Evolutionary conservation across 2,329 filamentous ascomycete species (phyloP).

Genomic region (Talaromyces sp.): DNA sequence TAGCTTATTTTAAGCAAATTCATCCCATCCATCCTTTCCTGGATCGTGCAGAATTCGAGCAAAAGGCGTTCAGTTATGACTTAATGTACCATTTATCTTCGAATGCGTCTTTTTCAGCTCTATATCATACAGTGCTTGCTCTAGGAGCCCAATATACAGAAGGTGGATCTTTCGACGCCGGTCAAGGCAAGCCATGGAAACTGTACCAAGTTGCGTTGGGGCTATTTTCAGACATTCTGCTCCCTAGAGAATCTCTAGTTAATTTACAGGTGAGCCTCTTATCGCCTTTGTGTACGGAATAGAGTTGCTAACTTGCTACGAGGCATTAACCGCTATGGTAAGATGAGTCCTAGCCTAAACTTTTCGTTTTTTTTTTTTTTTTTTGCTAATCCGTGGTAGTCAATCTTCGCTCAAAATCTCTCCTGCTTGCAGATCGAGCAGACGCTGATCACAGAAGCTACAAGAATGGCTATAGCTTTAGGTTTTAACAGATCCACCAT

Average conservation of each 20-base stretch:
- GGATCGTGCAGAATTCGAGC: constrained; percentile 34
- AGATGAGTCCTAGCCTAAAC: constrained; percentile 7
- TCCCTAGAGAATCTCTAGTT: constrained; percentile 19
- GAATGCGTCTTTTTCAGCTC: constrained; percentile 28
- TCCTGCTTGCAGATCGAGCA: constrained; percentile 33
- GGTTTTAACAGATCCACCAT: constrained; percentile 26
- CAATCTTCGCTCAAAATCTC: constrained; percentile 33
- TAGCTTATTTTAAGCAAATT: constrained; percentile 38
- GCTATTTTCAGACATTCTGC: constrained; percentile 31
- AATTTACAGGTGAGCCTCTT: constrained; percentile 10
- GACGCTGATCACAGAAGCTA: constrained; percentile 29
- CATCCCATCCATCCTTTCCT: constrained; percentile 42
- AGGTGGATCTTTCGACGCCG: constrained; percentile 37
- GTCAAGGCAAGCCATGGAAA: constrained; percentile 37
- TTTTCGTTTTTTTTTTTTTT: not conserved
- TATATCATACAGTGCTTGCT: constrained; percentile 38
- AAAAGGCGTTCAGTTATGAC: constrained; percentile 23
- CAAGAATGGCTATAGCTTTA: constrained; percentile 30
- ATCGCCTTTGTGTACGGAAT: not conserved
- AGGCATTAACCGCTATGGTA: constrained; percentile 15
- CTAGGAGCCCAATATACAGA: constrained; percentile 35
- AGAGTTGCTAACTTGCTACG: not conserved
- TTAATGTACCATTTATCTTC: constrained; percentile 21
- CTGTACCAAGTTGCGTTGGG: constrained; percentile 36
- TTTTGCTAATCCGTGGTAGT: constrained; percentile 19